Evolutionary conservation across 192 early-diverging fungal species (phyloP).

Genomic region (Podila epigama): DNA sequence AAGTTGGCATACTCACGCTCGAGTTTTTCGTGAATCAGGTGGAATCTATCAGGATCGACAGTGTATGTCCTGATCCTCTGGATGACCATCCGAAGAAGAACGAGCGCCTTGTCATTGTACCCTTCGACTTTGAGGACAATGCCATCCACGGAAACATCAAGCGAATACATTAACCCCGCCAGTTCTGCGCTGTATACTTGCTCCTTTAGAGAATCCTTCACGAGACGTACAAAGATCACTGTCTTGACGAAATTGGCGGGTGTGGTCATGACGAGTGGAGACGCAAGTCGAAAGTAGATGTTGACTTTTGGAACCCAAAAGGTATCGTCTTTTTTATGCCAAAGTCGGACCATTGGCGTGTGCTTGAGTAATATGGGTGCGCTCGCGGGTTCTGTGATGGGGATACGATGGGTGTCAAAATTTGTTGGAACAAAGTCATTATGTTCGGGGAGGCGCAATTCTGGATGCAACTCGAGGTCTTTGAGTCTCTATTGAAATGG

Average conservation of each 20-base stretch:
- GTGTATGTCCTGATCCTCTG: slow-evolving; percentile 62
- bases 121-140: slow-evolving; percentile 74
- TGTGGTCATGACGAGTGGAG: not conserved
- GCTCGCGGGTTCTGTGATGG: slow-evolving; percentile 20
- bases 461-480: slow-evolving; percentile 16
- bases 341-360: slow-evolving; percentile 69
- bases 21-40: slow-evolving; percentile 75
- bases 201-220: slow-evolving; percentile 53
- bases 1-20: slow-evolving; percentile 69
- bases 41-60: slow-evolving; percentile 70
- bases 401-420: slow-evolving; percentile 65
- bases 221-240: slow-evolving; percentile 33
- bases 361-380: slow-evolving; percentile 66
- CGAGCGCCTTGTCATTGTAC: slow-evolving; percentile 83
- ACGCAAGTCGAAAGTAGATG: slow-evolving; percentile 63
- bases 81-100: slow-evolving; percentile 72
- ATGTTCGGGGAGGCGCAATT: slow-evolving; percentile 40
- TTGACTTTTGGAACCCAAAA: slow-evolving; percentile 90
- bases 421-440: slow-evolving; percentile 89
- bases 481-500: slow-evolving; percentile 36
- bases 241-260: slow-evolving; percentile 9
- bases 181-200: slow-evolving; percentile 56
- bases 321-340: slow-evolving; percentile 94
- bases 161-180: slow-evolving; percentile 64
- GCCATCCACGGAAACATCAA: slow-evolving; percentile 54